Base-by-base conservation (phyloP, 148 eudicot species). In the Salicornia ramosissima region DNA sequence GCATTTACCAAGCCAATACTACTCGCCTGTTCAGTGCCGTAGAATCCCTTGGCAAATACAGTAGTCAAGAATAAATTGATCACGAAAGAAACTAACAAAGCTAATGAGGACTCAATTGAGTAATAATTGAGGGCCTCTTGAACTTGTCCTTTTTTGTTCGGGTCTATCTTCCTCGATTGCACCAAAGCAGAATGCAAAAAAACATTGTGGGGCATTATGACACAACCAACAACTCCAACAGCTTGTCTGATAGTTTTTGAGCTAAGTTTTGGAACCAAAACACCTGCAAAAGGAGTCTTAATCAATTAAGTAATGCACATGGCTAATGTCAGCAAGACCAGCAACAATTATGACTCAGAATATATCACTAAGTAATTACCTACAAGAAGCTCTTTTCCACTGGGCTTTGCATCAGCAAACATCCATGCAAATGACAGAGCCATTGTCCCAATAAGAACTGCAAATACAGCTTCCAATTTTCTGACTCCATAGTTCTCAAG, bases 401-500 rank as follows among this genome's bases (percentile, higher is more conserved):
- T 85, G 22, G 97, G 97, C 76, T 80, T 84, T 30, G 97, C 77
- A 61, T 91, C 95, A 62, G 79, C 84, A 75, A 91, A 89, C 97
- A 91, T 91, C 91, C 91, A 91, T 19, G 97, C 92, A 79, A 91
- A 91, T 53, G 97, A 83, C 29, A 87, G 15, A 55, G 90, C 97
- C 97, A 91, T 91, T 26, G 86, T 86, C 65, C 87, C 69, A 36
- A 91, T 86, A 13, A 91, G 81, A 78, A 85, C 81, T 10, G 90
- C 91, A 75, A 91, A 87, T 74, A 83, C 82, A 74, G 88, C 97
- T 81, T 91, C 97, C 52, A 91, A 63, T 70, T 88, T 91, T 79
- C 97, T 84, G 75, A 91, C 89, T 80, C 97, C 97, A 74, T 91
- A 91, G 78, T 81, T 91, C 84, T 91, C 97, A 61, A 91, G 86